Base-by-base conservation (phyloP, 306 rosid genomes). In the Geum urbanum region DNA sequence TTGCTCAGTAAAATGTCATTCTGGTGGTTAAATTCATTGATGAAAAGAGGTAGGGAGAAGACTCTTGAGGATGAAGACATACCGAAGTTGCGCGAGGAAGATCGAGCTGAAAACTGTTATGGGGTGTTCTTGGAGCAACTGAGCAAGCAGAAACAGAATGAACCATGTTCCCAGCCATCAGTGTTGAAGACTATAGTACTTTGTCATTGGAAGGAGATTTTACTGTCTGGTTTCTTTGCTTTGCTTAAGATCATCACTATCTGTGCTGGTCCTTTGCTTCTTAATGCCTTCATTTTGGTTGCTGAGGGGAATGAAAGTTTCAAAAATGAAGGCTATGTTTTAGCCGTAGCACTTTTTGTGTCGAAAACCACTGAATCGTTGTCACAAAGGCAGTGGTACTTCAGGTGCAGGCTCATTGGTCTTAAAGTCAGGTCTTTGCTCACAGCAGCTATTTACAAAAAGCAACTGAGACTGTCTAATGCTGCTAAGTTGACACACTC, bases 301-400 rank as follows among this genome's bases (percentile, higher is more conserved):
- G 92, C 95, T 14, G 90, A 89, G 74, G 96, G 97, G 55, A 72
- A 84, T 19, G 82, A 48, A 72, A 89, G 87, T 74, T 92, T 89
- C 79, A 80, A 84, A 72, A 78, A 92, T 11, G 96, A 92, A 80
- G 95, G 96, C 16, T 79, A 76, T 76, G 82, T 83, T 2, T 77
- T 92, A 69, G 95, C 88, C 65, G 6, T 72, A 18, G 16, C 80
- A 37, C 92, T 92, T 77, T 84, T 92, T 79, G 12, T 84, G 5
- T 77, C 69, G 27, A 92, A 92, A 77, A 74, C 46, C 72, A 27
- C 70, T n/a, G 98, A 92, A 76, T 92, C 98, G 13, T 4, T 89
- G 18, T 84, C 98, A 35, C 96, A 92, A 79, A 80, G 98, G 74
- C 98, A 92, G 59, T 92, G 98, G 98, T 89, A 80, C 72, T 92